These are phyloP conservation scores for Ilex asprella DNA, from an alignment of 257 asterid species.

Conservation along the genomic window DNA sequence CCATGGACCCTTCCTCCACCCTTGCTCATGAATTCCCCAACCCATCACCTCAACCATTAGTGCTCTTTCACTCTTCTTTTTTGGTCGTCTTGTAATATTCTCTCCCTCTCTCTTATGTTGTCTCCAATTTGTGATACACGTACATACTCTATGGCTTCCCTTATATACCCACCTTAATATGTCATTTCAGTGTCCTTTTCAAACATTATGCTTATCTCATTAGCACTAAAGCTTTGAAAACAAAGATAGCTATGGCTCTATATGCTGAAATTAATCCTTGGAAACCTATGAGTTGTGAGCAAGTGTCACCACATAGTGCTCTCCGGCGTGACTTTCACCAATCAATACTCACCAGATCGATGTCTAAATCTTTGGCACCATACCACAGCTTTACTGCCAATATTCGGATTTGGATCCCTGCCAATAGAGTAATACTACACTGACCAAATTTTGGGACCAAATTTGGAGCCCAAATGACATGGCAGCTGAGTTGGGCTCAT, in stretches of 20 bases:
- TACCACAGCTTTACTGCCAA: no score
- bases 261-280: no score
- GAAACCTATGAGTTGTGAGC: constrained; percentile 4
- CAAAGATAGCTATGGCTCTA: no score
- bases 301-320: constrained; percentile 18
- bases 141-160: constrained; percentile 14
- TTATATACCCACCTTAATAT: constrained; percentile 8
- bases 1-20: constrained; percentile 45
- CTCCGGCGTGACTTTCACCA: constrained; percentile 27
- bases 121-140: constrained; percentile 34
- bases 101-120: constrained; percentile 5
- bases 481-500: no score
- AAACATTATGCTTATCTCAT: constrained; percentile 20
- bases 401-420: no score
- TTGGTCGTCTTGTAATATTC: neutral
- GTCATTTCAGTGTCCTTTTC: constrained; percentile 25
- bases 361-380: no score
- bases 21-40: constrained; percentile 27
- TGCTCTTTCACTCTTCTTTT: neutral
- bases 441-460: no score
- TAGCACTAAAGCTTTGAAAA: constrained; percentile 9
- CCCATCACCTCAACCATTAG: constrained; percentile 19
- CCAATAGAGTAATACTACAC: no score
- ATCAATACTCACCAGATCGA: neutral
- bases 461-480: no score